phyloP scores from a whole-genome alignment of 352 stramenopile species.

The Globisporangium uncinulatum region DNA sequence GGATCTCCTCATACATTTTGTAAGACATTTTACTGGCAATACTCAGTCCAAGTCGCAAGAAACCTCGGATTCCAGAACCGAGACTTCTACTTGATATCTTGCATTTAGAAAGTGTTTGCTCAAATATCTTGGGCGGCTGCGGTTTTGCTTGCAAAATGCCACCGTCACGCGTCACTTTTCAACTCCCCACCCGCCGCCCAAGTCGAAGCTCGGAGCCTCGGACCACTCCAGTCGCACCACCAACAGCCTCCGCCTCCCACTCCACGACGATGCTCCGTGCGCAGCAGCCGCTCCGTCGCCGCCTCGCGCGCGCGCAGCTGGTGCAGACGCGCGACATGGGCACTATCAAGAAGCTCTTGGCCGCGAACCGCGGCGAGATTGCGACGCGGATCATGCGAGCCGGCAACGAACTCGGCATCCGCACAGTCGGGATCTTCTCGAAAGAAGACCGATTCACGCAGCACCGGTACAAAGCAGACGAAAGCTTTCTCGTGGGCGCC shows the following conservation, averaged over 20 bases:
- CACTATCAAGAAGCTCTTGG: slow-evolving; percentile 95
- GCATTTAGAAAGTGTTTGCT: neutral
- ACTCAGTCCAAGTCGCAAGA: too few species aligned
- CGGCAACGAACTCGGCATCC: slow-evolving; percentile 90
- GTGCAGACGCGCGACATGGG: slow-evolving; percentile 44
- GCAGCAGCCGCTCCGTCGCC: slow-evolving; percentile 18
- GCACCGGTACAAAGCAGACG: slow-evolving; percentile 97
- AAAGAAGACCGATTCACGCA: slow-evolving; percentile 94
- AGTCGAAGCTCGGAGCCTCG: neutral
- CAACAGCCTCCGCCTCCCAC: neutral
- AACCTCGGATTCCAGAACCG: too few species aligned
- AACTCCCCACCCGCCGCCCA: neutral
- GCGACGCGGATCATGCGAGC: slow-evolving; percentile 95
- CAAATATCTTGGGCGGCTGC: neutral
- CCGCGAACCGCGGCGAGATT: slow-evolving; percentile 98
- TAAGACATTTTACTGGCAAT: too few species aligned
- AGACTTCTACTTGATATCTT: too few species aligned
- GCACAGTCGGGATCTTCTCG: slow-evolving; percentile 88
- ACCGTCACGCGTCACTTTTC: neutral
- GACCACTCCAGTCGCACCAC: too few species aligned
- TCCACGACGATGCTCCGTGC: slow-evolving; percentile 31
- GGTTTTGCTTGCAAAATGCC: too few species aligned
- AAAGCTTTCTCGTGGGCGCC: slow-evolving; percentile 92
- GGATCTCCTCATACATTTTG: too few species aligned
- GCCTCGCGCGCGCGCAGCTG: slow-evolving; percentile 7